Conservation (phyloP, 2,329 filamentous ascomycete species). For the Paecilomyces variotii region DNA sequence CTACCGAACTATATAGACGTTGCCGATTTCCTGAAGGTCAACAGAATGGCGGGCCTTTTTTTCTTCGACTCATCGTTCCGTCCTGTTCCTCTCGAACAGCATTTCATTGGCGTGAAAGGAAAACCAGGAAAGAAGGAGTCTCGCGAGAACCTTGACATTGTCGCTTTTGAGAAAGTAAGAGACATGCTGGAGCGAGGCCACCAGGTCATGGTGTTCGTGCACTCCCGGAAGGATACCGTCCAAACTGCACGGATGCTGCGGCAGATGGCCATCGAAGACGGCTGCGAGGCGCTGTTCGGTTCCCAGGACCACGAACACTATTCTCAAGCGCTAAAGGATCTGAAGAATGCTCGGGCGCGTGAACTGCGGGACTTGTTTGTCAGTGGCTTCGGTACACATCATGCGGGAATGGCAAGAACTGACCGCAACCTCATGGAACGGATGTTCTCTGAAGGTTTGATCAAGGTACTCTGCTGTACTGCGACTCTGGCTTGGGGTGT, state of each 20-base stretch:
- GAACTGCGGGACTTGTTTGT: slow-evolving; percentile 83
- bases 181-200: slow-evolving; percentile 90
- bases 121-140: slow-evolving; percentile 75
- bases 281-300: slow-evolving; percentile 74
- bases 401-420: slow-evolving; percentile 90
- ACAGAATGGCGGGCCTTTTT: slow-evolving; percentile 84
- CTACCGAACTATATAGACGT: slow-evolving; percentile 96
- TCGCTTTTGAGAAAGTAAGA: slow-evolving; percentile 87
- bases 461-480: slow-evolving; percentile 96
- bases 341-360: slow-evolving; percentile 75
- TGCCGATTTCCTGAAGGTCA: slow-evolving; percentile 93
- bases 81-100: slow-evolving; percentile 91
- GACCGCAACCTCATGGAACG: slow-evolving; percentile 95
- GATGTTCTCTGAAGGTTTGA: slow-evolving; percentile 81
- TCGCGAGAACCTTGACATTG: slow-evolving; percentile 78
- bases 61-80: slow-evolving; percentile 96
- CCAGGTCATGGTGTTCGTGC: slow-evolving; percentile 98
- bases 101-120: slow-evolving; percentile 90
- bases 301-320: slow-evolving; percentile 71
- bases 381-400: slow-evolving; percentile 90
- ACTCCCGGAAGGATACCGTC: slow-evolving; percentile 90
- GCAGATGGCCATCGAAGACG: slow-evolving; percentile 76
- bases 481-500: slow-evolving; percentile 98
- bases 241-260: slow-evolving; percentile 77
- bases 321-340: slow-evolving; percentile 69